Base-by-base conservation (phyloP, 371 early-diverging fungal genomes). In the Mucor lusitanicus region DNA sequence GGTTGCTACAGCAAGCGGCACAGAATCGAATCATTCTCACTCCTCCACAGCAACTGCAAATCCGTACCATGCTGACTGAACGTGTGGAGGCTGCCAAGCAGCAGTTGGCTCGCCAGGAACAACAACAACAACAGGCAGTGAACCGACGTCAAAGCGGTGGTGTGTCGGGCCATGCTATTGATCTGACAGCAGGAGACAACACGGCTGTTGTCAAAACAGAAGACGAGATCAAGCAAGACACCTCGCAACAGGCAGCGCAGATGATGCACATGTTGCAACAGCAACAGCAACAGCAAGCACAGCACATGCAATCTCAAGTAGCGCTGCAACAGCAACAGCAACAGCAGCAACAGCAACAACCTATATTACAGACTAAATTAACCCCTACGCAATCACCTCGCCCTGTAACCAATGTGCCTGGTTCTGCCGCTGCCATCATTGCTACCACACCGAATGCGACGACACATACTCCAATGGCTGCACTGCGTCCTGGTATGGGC, bases 1-100 rank as follows among this genome's bases (percentile, higher is more conserved):
- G 74, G 73, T 54, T 77, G 6, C 30, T 82, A 25, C 79, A 82
- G 58, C 78, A 82, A 44, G 65, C 73, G n/a, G 68, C 75, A 2
- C 74, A 79, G 48, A 69, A 73, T 17, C 71, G 76, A 27, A 70
- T 76, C 25, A 19, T 33, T 3, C 35, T 82, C 2, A 76, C 71
- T 3, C 50, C 70, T 0, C 61, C 57, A 6, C 77, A 76, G 50
- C 70, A 74, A 25, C 74, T 76, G 6, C 78, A 76, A 57, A 76
- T 73, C 8, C 72, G 68, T 9, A 68, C 59, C 28, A 69, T 75
- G 72, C 42, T 81, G 59, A 72, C 73, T 59, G 77, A 73, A 32
- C 57, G 71, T 27, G 70, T 81, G 0, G 75, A 72, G 25, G 69
- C 62, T 11, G 78, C 73, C 25, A 73, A 50, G 28, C 64, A 65